phyloP scores from a whole-genome alignment of 176 grass and related monocot genomes.

The Aegilops longissima region DNA sequence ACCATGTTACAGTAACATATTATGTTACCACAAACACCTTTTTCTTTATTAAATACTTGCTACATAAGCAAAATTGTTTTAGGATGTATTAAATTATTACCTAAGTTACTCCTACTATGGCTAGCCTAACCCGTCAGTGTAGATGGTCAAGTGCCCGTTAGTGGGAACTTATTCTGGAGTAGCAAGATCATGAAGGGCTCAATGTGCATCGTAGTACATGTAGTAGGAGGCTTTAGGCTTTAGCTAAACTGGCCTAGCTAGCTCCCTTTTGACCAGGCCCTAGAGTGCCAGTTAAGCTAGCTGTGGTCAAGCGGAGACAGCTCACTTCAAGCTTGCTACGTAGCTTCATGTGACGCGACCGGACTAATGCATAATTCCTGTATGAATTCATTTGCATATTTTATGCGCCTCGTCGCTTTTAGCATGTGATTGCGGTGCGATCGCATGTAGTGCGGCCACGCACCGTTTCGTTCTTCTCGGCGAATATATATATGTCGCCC shows the following conservation, averaged over 20 bases:
- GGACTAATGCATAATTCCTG: background rate
- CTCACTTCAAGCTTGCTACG: constrained; percentile 22
- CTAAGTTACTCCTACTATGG: too few species aligned
- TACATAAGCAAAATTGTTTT: too few species aligned
- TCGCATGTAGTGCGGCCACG: background rate
- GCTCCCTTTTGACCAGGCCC: constrained; percentile 39
- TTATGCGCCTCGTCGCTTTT: constrained; percentile 34
- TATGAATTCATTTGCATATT: constrained; percentile 9
- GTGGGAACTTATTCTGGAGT: too few species aligned
- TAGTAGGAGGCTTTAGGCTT: background rate
- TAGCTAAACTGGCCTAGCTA: background rate
- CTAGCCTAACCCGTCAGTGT: too few species aligned
- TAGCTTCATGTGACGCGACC: constrained; percentile 32
- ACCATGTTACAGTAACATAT: too few species aligned
- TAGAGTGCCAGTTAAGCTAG: constrained; percentile 39
- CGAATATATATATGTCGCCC: background rate
- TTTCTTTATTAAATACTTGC: too few species aligned
- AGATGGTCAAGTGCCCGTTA: too few species aligned
- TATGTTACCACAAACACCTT: too few species aligned
- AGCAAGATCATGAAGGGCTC: too few species aligned
- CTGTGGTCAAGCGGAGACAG: constrained; percentile 46
- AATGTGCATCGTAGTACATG: too few species aligned
- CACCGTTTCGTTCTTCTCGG: background rate
- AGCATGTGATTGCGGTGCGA: constrained; percentile 48
- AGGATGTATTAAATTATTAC: too few species aligned